Evolutionary conservation across 2,329 filamentous ascomycete genomes (phyloP).

Genomic region (Pseudogymnoascus sp.): DNA sequence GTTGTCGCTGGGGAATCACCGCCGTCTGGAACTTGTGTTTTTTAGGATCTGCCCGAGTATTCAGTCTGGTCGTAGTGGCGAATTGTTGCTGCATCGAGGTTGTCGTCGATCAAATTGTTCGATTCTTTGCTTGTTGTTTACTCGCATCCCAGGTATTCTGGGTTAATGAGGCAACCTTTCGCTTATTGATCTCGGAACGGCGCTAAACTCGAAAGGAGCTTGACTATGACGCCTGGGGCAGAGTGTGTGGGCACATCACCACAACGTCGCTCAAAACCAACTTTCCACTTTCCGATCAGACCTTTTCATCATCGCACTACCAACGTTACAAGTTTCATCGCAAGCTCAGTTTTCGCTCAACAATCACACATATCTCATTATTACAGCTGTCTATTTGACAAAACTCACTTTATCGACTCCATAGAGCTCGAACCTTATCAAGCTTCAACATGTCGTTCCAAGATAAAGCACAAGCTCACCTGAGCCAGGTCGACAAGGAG

Average conservation of each 20-base stretch:
- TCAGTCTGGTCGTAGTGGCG: neutral
- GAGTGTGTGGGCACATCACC: slow-evolving; percentile 9
- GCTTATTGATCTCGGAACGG: slow-evolving; percentile 11
- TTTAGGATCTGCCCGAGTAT: slow-evolving; percentile 1
- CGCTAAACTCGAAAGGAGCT: slow-evolving; percentile 11
- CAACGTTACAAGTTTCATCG: slow-evolving; percentile 4
- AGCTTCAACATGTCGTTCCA: slow-evolving; percentile 59
- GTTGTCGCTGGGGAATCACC: slow-evolving; percentile 18
- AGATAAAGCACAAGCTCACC: slow-evolving; percentile 68
- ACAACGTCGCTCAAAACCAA: slow-evolving; percentile 7
- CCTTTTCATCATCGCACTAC: slow-evolving; percentile 8
- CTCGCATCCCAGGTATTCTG: slow-evolving; percentile 3
- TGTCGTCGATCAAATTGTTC: slow-evolving; percentile 7
- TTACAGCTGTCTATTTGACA: neutral
- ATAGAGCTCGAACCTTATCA: slow-evolving; percentile 8
- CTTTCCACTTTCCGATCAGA: slow-evolving; percentile 7
- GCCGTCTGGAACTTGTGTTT: neutral
- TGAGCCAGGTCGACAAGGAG: slow-evolving; percentile 76
- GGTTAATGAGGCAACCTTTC: slow-evolving; percentile 14
- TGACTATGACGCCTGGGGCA: slow-evolving; percentile 10
- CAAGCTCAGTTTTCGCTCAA: slow-evolving; percentile 3
- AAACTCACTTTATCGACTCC: neutral
- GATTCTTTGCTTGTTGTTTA: slow-evolving; percentile 13
- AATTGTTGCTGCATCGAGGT: slow-evolving; percentile 8
- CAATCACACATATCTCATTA: slow-evolving; percentile 27